phyloP scores from a whole-genome alignment of 306 rosid species.

The Senna tora region DNA sequence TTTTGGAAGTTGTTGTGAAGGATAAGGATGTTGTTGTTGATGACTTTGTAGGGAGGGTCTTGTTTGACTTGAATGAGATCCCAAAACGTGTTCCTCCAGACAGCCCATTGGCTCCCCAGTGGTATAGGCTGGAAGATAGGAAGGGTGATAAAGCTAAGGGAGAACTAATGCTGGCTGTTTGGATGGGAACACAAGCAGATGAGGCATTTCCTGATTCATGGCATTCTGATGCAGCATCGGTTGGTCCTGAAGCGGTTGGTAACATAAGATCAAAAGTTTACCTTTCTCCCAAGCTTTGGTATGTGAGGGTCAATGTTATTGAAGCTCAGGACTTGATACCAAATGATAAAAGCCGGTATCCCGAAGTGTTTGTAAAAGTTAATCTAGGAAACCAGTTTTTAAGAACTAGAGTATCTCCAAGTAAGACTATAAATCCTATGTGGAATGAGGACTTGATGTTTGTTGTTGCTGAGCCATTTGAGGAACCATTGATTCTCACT shows the following conservation, averaged over 20 bases:
- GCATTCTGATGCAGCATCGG: conserved; percentile 90
- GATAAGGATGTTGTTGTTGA: conserved; percentile 81
- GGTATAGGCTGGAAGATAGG: conserved; percentile 79
- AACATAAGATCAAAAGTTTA: conserved; percentile 83
- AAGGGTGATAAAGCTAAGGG: conserved; percentile 70
- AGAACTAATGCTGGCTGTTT: conserved; percentile 90
- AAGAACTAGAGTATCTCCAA: conserved; percentile 68
- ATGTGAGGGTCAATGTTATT: conserved; percentile 83
- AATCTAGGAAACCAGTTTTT: conserved; percentile 60
- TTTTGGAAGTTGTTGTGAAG: conserved; percentile 77
- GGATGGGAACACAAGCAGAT: conserved; percentile 99
- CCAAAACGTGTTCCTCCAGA: conserved; percentile 89
- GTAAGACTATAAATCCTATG: conserved; percentile 67
- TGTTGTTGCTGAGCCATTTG: conserved; percentile 86
- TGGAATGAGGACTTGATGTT: conserved; percentile 94
- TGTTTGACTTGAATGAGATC: conserved; percentile 72
- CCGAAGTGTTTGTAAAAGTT: conserved; percentile 78
- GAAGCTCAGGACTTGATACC: conserved; percentile 89
- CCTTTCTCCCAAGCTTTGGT: conserved; percentile 91
- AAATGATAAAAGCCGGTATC: conserved; percentile 68
- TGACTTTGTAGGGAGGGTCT: conserved; percentile 71
- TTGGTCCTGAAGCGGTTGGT: conserved; percentile 67
- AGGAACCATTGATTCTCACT: conserved; percentile 67
- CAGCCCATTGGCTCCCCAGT: conserved; percentile 91
- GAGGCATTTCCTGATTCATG: conserved; percentile 94